Conservation (phyloP, 2,329 filamentous ascomycete genomes). For the Triangularia verruculosa region DNA sequence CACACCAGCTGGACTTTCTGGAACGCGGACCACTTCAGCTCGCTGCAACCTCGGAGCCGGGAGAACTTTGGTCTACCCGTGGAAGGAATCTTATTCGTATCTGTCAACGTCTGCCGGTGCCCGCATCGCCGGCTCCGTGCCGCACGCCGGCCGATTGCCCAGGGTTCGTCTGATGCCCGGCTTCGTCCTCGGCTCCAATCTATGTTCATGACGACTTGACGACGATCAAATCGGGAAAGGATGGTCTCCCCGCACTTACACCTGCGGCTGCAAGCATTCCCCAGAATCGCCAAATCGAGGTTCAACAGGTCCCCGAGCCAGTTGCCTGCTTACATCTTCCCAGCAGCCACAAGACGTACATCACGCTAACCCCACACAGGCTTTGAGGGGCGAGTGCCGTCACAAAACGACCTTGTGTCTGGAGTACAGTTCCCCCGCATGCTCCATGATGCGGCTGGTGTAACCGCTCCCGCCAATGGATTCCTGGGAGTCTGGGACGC, state of each 20-base stretch:
- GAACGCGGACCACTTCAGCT: conserved; percentile 4
- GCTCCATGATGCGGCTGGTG: conserved; percentile 19
- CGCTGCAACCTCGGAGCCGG: conserved; percentile 5
- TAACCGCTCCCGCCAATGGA: conserved; percentile 20
- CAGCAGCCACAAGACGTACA: conserved; percentile 4
- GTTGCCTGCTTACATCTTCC: conserved; percentile 4
- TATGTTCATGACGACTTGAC: background rate
- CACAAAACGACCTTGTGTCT: conserved; percentile 17
- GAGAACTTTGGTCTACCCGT: conserved; percentile 7
- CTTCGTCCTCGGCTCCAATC: conserved; percentile 6
- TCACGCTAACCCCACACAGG: conserved; percentile 19
- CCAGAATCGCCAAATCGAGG: conserved; percentile 8
- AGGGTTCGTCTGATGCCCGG: background rate
- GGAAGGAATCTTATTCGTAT: background rate
- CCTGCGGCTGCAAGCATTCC: conserved; percentile 10
- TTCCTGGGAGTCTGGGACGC: conserved; percentile 1
- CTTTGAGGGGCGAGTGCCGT: background rate
- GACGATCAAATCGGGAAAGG: conserved; percentile 7
- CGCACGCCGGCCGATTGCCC: conserved; percentile 13
- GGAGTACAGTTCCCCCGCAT: conserved; percentile 19
- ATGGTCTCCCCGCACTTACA: conserved; percentile 9
- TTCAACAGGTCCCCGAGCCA: conserved; percentile 5
- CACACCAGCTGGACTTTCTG: background rate
- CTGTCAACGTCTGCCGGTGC: conserved; percentile 19
- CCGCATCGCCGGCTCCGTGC: conserved; percentile 18